Conservation (phyloP, 305 asterid species). For the Solanum chacoense region DNA sequence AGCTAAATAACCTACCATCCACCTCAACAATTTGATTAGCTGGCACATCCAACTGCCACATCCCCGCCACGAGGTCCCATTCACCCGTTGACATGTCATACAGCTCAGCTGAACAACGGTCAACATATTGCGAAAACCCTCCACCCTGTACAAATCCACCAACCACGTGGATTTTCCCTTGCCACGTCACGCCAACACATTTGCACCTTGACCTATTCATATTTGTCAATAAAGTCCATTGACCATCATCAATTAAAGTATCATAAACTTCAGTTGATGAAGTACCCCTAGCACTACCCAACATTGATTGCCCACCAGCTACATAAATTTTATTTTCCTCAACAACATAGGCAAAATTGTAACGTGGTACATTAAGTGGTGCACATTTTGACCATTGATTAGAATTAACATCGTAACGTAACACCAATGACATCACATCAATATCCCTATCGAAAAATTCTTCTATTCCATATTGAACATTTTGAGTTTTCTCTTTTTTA, state of each 20-base stretch:
- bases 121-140: conserved; percentile 9
- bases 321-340: conserved; percentile 27
- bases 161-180: conserved; percentile 30
- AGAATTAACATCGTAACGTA: conserved; percentile 7
- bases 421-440: conserved; percentile 14
- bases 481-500: conserved; percentile 4
- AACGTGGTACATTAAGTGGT: conserved; percentile 26
- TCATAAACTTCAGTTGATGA: conserved; percentile 31
- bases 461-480: not conserved
- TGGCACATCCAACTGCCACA: conserved; percentile 44
- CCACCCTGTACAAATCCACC: conserved; percentile 31
- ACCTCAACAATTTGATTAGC: conserved; percentile 32
- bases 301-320: conserved; percentile 27
- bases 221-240: conserved; percentile 24
- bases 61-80: conserved; percentile 26
- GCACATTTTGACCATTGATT: conserved; percentile 21
- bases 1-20: conserved; percentile 23
- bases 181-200: conserved; percentile 34
- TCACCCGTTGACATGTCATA: conserved; percentile 8
- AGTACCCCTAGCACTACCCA: conserved; percentile 20
- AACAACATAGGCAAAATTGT: conserved; percentile 29
- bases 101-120: conserved; percentile 30
- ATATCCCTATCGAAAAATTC: conserved; percentile 8
- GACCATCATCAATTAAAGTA: not conserved
- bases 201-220: conserved; percentile 32